Evolutionary conservation across 2,329 filamentous ascomycete genomes (phyloP), one percentile per base, ranked within the genome.

Genomic region (Dactylellina drechsleri): DNA sequence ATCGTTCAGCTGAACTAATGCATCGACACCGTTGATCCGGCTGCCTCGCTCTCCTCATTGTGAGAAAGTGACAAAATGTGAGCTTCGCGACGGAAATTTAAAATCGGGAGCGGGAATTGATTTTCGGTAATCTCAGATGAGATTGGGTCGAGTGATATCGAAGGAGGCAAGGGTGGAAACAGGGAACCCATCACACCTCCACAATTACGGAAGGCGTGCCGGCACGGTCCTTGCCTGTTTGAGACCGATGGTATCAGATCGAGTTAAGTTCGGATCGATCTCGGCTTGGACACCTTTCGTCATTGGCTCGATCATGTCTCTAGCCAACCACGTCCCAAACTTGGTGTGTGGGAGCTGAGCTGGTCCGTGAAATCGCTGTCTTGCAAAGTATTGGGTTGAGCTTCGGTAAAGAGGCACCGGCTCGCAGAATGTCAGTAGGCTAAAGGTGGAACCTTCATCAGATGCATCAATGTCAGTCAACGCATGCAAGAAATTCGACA

Each of bases 41-140:
- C 43, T 47, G 43, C 13, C 43, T 47, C 13, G 43, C 13, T 47
- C 43, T 18, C 16, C 7, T 47, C 13, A 36, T 18, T 41, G 52
- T 59, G 20, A 36, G 31, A 41, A 28, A 8, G 13, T 3, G 16
- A 18, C 18, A 53, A 43, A 57, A 16, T 10, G 16, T n/a, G 47
- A 61, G 23, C 54, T 62, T 75, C 52, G 71, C 57, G 45, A 75
- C 71, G 71, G 71, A 68, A 65, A 75, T 64, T 75, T 68, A 64
- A 54, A 64, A 59, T 65, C 64, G 64, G 64, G 62, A 68, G 64
- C 71, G 71, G 71, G 71, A 75, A 67, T 64, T 58, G 71, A 59
- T 75, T 75, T 66, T 75, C 71, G 71, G 71, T 64, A 75, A 75
- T 75, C 71, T 75, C 4, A 64, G 56, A 66, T 74, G 67, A 59